Base-by-base conservation (phyloP, 2,329 filamentous ascomycete genomes). In the Phyllosticta citribraziliensis region DNA sequence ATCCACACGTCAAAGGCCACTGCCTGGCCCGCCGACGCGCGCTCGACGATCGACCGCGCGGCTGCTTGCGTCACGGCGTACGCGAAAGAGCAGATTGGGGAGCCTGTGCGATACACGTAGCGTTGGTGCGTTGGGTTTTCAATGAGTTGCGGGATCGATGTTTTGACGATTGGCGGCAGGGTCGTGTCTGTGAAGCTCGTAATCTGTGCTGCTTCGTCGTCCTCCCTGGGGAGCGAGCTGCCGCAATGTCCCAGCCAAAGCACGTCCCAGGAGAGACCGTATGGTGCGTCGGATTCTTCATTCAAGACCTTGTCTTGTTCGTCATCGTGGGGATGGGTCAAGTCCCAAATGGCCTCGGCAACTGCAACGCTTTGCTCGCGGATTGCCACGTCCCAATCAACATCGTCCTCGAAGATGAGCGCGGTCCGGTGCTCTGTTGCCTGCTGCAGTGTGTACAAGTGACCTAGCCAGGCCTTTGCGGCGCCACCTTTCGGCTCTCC, bases 231-330 rank as follows among this genome's bases (percentile, higher is more conserved):
- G 22, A 56, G 17, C 9, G 55, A 40, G 33, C 55, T 56, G 1
- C 68, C 71, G 59, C 68, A 74, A 61, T 75, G 73, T 6, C 73
- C 73, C 2, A 71, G 65, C 65, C 69, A 69, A 8, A 75, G 65
- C n/a, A 74, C 33, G 57, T 75, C 71, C 73, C 73, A 74, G 30
- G 70, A 61, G 35, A 71, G 66, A 1, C 69, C 73, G 56, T 72
- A 73, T 0, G 70, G 70, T 2, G 66, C 19, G 17, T 52, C 24
- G 30, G 30, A 8, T 12, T 1, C 30, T 40, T 17, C 33, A 10
- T 30, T 10, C 27, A 30, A 10, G 27, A 30, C 27, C 2, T 40
- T 17, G 10, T 12, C 33, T 2, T 14, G n/a, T 4, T 33, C 8
- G 30, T 40, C 55, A 2, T 17, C n/a, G 0, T 19, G 3, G 4